phyloP scores from a whole-genome alignment of 306 rosid species.

The Crotalaria pallida region DNA sequence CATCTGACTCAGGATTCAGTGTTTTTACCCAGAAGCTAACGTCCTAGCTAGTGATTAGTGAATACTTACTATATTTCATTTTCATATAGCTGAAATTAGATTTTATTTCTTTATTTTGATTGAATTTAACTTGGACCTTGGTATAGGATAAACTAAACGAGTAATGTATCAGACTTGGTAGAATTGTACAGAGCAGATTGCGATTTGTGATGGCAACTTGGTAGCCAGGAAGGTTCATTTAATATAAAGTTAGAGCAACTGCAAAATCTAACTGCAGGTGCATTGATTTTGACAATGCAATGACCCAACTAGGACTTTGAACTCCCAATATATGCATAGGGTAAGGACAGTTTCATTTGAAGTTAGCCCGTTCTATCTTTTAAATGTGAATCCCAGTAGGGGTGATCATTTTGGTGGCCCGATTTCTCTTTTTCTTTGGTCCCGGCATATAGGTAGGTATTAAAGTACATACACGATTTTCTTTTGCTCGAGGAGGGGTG shows the following conservation, averaged over 20 bases:
- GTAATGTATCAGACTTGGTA: not conserved
- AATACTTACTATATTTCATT: no score
- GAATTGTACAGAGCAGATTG: not conserved
- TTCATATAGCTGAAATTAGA: no score
- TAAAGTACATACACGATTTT: not conserved
- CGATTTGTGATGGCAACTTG: not conserved
- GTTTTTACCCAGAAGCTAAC: not conserved
- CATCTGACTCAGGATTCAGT: not conserved
- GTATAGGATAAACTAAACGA: no score
- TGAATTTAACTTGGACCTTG: no score
- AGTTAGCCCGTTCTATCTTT: not conserved
- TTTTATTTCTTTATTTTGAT: no score
- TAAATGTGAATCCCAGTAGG: not conserved
- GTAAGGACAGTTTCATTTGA: not conserved
- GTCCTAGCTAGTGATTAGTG: not conserved
- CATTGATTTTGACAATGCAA: slow-evolving; percentile 26
- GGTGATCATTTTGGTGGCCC: not conserved
- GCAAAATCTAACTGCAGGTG: slow-evolving; percentile 2
- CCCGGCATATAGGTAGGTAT: not conserved
- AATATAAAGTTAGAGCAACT: not conserved
- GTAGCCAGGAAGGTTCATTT: not conserved
- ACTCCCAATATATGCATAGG: not conserved
- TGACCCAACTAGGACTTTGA: slow-evolving; percentile 1
- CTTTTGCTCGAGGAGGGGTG: no score
- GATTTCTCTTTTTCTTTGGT: not conserved